A percentile compares a stretch with the other conserved stretches of the same genome.
phyloP scores from a whole-genome alignment of 495 filamentous ascomycete genomes.

The Daldinia loculata region DNA sequence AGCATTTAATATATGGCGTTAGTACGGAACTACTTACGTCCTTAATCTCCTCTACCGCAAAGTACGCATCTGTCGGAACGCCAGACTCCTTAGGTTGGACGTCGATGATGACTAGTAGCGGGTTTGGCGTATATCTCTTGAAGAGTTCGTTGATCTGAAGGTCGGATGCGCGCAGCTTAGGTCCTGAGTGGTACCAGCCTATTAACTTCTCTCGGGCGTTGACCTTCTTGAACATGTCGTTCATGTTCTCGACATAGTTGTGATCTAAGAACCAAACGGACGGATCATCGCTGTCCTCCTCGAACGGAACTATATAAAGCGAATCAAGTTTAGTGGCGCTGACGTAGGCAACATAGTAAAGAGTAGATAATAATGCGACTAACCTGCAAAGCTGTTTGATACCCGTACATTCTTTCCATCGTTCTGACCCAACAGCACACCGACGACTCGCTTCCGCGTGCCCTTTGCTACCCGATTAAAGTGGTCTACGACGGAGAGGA shows the following conservation, averaged over 20 bases:
- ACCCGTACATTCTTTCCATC: slow-evolving; percentile 93
- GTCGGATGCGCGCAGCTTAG: slow-evolving; percentile 95
- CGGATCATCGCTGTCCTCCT: slow-evolving; percentile 98
- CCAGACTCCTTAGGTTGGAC: slow-evolving; percentile 98
- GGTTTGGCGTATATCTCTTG: slow-evolving; percentile 98
- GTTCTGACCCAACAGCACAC: slow-evolving; percentile 94
- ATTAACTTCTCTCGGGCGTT: slow-evolving; percentile 99
- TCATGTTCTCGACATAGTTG: slow-evolving; percentile 99
- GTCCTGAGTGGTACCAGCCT: slow-evolving; percentile 99
- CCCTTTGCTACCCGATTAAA: slow-evolving; percentile 89
- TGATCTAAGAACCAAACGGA: slow-evolving; percentile 99
- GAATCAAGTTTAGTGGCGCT: slow-evolving; percentile 25
- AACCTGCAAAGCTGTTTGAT: slow-evolving; percentile 98
- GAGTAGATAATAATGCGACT: slow-evolving; percentile 36
- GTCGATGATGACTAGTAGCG: slow-evolving; percentile 95
- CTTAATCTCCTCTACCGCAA: slow-evolving; percentile 99
- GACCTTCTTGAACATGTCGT: slow-evolving; percentile 99
- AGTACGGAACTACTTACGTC: slow-evolving; percentile 71
- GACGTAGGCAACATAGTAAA: background rate
- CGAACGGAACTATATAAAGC: slow-evolving; percentile 81
- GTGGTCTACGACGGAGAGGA: slow-evolving; percentile 98
- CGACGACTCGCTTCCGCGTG: slow-evolving; percentile 89
- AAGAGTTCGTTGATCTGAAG: slow-evolving; percentile 99
- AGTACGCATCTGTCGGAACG: slow-evolving; percentile 98
- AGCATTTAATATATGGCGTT: slow-evolving; percentile 14